Percentiles rank a stretch among this genome's conserved stretches.
Conservation (phyloP, 805 yeast species). For the Metschnikowia noctiluminum region DNA sequence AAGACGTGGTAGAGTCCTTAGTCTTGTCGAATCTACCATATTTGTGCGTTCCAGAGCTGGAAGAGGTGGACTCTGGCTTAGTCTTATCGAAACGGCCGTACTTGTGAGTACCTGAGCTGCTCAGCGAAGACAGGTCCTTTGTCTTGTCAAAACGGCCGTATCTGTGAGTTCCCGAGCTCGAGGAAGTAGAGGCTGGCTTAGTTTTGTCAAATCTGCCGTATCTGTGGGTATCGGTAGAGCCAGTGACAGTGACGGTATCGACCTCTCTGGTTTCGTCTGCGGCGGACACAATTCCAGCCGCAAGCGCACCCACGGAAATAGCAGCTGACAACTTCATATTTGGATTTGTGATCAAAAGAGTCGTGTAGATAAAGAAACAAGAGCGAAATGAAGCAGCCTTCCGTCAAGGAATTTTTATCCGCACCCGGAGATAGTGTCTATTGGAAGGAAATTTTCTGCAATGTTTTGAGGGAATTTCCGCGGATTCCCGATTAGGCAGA, state of each 20-base stretch:
- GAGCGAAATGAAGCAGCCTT: not conserved
- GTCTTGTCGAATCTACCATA: conserved; percentile 34
- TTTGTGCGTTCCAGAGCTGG: conserved; percentile 41
- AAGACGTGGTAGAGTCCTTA: conserved; percentile 11
- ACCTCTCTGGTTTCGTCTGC: conserved; percentile 15
- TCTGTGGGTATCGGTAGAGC: conserved; percentile 20
- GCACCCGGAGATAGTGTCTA: not conserved
- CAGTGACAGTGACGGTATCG: conserved; percentile 18
- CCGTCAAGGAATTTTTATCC: not conserved
- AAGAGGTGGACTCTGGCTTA: conserved; percentile 11
- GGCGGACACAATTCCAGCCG: conserved; percentile 15
- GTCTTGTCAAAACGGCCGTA: conserved; percentile 51
- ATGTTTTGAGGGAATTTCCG: conserved; percentile 18
- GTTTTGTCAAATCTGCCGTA: conserved; percentile 25
- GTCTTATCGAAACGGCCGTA: conserved; percentile 51
- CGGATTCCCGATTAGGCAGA: conserved; percentile 17
- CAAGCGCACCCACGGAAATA: conserved; percentile 16
- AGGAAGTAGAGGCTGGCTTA: conserved; percentile 10
- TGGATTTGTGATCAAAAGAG: not conserved
- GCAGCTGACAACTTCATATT: conserved; percentile 18
- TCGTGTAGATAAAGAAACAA: not conserved
- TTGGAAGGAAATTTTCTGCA: conserved; percentile 8
- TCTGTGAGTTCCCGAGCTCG: conserved; percentile 41
- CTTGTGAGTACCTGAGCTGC: conserved; percentile 41
- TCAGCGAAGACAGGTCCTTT: conserved; percentile 11